A percentile compares a stretch with the other conserved stretches of the same genome.
phyloP scores from a whole-genome alignment of 2,329 filamentous ascomycete genomes.

The Penicillium nordicum region DNA sequence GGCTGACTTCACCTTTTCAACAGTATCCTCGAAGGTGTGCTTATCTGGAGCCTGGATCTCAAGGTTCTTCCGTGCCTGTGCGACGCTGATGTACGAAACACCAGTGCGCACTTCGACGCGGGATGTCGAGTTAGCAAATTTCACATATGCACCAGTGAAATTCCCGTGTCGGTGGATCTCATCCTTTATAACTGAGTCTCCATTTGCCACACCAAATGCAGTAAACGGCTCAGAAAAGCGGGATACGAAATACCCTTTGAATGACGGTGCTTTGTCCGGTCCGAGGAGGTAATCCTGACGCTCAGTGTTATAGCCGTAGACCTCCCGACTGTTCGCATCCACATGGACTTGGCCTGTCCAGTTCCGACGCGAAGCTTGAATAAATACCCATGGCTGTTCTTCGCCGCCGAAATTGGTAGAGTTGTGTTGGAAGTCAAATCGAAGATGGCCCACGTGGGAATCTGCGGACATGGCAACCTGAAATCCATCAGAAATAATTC shows the following conservation, averaged over 20 bases:
- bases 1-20: conserved; percentile 40
- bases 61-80: conserved; percentile 47
- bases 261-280: conserved; percentile 41
- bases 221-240: conserved; percentile 46
- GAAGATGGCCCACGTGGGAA: conserved; percentile 43
- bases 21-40: conserved; percentile 38
- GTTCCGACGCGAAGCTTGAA: conserved; percentile 47
- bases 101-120: conserved; percentile 47
- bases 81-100: conserved; percentile 48
- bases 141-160: conserved; percentile 43
- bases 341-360: conserved; percentile 47
- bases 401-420: background rate
- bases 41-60: conserved; percentile 43
- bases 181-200: conserved; percentile 25
- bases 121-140: conserved; percentile 30
- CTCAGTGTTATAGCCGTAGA: conserved; percentile 47
- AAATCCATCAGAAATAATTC: background rate
- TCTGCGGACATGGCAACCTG: conserved; percentile 42
- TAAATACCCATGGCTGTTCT: conserved; percentile 37
- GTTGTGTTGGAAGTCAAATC: conserved; percentile 38
- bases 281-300: conserved; percentile 48
- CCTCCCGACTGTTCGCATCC: conserved; percentile 35
- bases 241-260: conserved; percentile 48
- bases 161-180: conserved; percentile 31
- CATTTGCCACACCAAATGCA: conserved; percentile 37